Evolutionary conservation across 345 rosid genomes (phyloP).

Genomic region (Bruguiera sexangula): DNA sequence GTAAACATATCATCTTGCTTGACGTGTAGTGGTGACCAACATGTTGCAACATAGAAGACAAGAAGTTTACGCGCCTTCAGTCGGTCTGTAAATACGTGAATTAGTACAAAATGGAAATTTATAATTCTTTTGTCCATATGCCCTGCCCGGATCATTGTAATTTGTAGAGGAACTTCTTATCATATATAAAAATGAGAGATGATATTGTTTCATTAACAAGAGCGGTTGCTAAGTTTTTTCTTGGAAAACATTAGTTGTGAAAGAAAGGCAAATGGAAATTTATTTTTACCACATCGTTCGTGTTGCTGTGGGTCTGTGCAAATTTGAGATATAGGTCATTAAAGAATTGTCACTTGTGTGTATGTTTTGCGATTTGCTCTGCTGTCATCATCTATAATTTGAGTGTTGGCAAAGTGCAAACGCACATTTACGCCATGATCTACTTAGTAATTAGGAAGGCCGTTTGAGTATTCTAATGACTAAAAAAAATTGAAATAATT

Average conservation of each 20-base stretch:
- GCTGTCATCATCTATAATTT: neutral
- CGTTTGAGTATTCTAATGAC: too few species aligned
- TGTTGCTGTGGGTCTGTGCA: neutral
- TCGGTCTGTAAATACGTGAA: constrained; percentile 33
- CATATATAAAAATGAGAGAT: constrained; percentile 3
- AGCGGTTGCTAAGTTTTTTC: neutral
- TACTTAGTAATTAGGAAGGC: too few species aligned
- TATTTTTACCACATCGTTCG: neutral
- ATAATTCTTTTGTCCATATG: constrained; percentile 49
- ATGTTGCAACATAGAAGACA: neutral
- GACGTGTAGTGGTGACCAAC: constrained; percentile 25
- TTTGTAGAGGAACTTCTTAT: constrained; percentile 13
- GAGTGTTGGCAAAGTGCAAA: too few species aligned
- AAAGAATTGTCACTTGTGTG: too few species aligned
- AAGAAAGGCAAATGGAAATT: too few species aligned
- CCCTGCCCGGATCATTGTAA: constrained; percentile 18
- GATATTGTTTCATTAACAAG: constrained; percentile 20
- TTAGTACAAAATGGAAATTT: constrained; percentile 26
- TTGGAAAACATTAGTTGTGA: constrained; percentile 1
- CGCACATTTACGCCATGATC: too few species aligned
- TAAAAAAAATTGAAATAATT: too few species aligned
- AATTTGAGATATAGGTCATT: too few species aligned
- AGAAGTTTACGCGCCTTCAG: constrained; percentile 4
- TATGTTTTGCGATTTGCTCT: too few species aligned
- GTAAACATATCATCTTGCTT: constrained; percentile 24